phyloP scores from a whole-genome alignment of 2,329 filamentous ascomycete species.

The Lachnellula subtilissima region DNA sequence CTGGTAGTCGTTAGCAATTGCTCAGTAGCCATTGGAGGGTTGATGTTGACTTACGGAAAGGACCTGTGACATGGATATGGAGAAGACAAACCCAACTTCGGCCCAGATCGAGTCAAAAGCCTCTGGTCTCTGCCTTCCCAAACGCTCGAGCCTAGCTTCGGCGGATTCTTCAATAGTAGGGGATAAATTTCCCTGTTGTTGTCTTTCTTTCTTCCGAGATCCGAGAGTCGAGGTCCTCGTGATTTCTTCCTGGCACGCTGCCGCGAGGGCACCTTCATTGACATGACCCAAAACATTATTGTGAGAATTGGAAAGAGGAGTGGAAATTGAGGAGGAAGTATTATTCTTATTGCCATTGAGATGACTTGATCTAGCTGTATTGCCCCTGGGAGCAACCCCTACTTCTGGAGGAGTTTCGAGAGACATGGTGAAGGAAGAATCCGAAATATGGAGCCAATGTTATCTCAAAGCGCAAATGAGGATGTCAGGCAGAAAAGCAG shows the following conservation, averaged over 20 bases:
- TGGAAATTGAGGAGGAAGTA: not conserved
- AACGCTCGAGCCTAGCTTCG: constrained; percentile 42
- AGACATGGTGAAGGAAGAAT: not conserved
- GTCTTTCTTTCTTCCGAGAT: constrained; percentile 11
- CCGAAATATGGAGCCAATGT: not conserved
- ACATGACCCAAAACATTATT: not conserved
- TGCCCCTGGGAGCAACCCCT: not conserved
- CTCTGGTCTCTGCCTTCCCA: constrained; percentile 53
- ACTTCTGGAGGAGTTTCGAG: not conserved
- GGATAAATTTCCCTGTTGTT: constrained; percentile 1
- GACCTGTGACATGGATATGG: constrained; percentile 54
- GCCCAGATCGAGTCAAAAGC: constrained; percentile 47
- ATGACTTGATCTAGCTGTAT: not conserved
- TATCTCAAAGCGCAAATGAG: not conserved
- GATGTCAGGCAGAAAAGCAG: not conserved
- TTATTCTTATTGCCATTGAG: not conserved
- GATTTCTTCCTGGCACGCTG: constrained; percentile 1
- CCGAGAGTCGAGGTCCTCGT: constrained; percentile 7
- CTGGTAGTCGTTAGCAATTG: constrained; percentile 26
- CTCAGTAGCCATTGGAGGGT: not conserved
- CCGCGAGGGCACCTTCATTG: not conserved
- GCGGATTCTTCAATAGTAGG: constrained; percentile 26
- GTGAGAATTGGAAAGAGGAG: not conserved
- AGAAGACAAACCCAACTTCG: constrained; percentile 56
- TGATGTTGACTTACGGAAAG: constrained; percentile 39